phyloP scores from a whole-genome alignment of 2,329 filamentous ascomycete species.

The Neocatenulostroma microsporum region DNA sequence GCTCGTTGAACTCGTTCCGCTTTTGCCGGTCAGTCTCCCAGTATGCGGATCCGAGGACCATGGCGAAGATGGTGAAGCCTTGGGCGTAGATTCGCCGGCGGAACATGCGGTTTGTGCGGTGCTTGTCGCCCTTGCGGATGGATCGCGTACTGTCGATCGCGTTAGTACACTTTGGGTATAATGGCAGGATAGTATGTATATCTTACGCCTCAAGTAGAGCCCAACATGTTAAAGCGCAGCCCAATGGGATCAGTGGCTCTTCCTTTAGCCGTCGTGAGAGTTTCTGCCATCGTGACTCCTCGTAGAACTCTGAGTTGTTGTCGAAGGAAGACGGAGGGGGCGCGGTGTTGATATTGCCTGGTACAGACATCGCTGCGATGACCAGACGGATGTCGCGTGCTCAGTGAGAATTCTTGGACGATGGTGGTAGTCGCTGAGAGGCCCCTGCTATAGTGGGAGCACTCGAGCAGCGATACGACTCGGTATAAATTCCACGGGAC shows the following conservation, averaged over 20 bases:
- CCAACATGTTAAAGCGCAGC: slow-evolving; percentile 72
- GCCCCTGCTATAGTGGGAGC: no score
- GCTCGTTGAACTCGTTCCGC: slow-evolving; percentile 68
- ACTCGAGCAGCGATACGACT: no score
- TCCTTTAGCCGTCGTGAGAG: slow-evolving; percentile 71
- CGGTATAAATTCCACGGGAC: no score
- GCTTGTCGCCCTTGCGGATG: slow-evolving; percentile 78
- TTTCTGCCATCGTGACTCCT: slow-evolving; percentile 72
- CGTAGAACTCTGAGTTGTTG: slow-evolving; percentile 73
- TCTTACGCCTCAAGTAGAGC: slow-evolving; percentile 67
- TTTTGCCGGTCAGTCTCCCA: slow-evolving; percentile 76
- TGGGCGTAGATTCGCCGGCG: slow-evolving; percentile 90
- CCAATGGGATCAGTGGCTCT: slow-evolving; percentile 86
- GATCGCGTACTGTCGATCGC: slow-evolving; percentile 52
- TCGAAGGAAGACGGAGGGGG: slow-evolving; percentile 78
- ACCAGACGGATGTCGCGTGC: slow-evolving; percentile 7
- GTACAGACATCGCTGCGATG: slow-evolving; percentile 24
- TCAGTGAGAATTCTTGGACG: not conserved
- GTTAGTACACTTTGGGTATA: not conserved
- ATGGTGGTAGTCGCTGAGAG: no score
- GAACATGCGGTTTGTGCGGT: slow-evolving; percentile 89
- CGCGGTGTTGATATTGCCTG: slow-evolving; percentile 32
- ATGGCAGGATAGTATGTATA: not conserved
- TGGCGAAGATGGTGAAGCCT: slow-evolving; percentile 81
- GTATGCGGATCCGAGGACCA: slow-evolving; percentile 86